Evolutionary conservation across 495 filamentous ascomycete species (phyloP), one percentile per base, ranked within the genome.

Genomic region (Delitschia confertaspora): DNA sequence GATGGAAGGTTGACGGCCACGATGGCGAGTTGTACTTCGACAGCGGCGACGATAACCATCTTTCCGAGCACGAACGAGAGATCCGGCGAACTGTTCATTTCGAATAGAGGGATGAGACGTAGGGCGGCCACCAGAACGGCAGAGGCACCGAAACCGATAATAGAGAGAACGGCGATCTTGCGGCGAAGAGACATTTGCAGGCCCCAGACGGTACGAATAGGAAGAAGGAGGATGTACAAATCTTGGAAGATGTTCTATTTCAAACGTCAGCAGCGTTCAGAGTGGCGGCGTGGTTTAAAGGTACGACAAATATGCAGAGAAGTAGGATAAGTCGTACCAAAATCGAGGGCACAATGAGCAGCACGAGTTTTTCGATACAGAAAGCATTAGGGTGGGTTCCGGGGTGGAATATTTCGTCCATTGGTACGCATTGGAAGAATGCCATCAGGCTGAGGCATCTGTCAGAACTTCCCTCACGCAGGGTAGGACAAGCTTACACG

Each of bases 1-100:
- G 47, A 47, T 0, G 59, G 59, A 8, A 57, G 47, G 36, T 64
- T 64, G n/a, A 54, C 57, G 13, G 59, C 57, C 14, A 64, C 43
- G 18, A 64, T 51, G 8, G 54, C 57, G 17, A 59, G 34, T 24
- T 59, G 33, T 22, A 64, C 49, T 37, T 64, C 61, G 39, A 60
- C 36, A 3, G 49, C 45, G 3, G 59, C 53, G 29, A 62, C 47
- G 13, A 62, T 60, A 25, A 64, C 49, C 51, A 62, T 60, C 45
- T 60, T 54, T 1, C 59, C 61, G n/a, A 64, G 42, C 21, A 55
- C 38, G 30, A 46, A 64, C 30, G 55, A 39, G 14, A 50, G 48
- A 30, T 64, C 57, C 8, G 55, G 38, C 17, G 43, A 40, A 8
- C 14, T 14, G 41, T 44, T 36, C 22, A 62, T 45, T 30, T 56